Base-by-base conservation (phyloP, 2,329 filamentous ascomycete species). In the Fusarium hainanense region DNA sequence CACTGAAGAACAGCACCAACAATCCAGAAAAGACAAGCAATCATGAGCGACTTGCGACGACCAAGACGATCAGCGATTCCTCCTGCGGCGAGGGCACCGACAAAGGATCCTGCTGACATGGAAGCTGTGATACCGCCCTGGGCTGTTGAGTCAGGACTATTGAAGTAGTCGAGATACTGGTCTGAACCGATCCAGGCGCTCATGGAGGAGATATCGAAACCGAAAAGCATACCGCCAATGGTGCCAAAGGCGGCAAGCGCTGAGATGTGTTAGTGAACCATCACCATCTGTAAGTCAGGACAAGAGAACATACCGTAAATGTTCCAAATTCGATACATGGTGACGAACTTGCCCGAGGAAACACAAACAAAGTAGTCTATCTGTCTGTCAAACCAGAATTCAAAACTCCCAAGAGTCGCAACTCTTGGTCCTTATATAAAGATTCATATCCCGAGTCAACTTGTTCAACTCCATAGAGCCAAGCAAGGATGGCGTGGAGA, bases 1-100 rank as follows among this genome's bases (percentile, higher is more conserved):
- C 85, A 86, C 65, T 88, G 85, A 50, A 92, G 82, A 47, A 86
- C 83, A 30, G 87, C 88, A 28, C 90, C 90, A 47, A 89, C 82
- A 57, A 85, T 81, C 82, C 84, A 86, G 80, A 80, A 85, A 28
- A 82, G 23, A 61, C 79, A 84, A 27, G 79, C 82, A 52, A 85
- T 79, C 77, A 82, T 79, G 57, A 85, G 78, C 43, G 82, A 77
- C 49, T 82, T 79, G 14, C 82, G 80, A 11, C 83, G 83, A 25
- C 83, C 83, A 46, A 79, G 78, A 43, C 77, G 79, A 71, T 86
- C 84, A 13, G 83, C 84, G 25, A 85, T 72, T n/a, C 78, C 78
- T 11, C 84, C 83, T 3, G 84, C 82, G 21, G 77, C 66, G 34
- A 83, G 74, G 8, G 83, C 83, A 13, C 84, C 83, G 20, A 85